Base-by-base conservation (phyloP, 2,329 filamentous ascomycete genomes). In the Thelonectria rubi region DNA sequence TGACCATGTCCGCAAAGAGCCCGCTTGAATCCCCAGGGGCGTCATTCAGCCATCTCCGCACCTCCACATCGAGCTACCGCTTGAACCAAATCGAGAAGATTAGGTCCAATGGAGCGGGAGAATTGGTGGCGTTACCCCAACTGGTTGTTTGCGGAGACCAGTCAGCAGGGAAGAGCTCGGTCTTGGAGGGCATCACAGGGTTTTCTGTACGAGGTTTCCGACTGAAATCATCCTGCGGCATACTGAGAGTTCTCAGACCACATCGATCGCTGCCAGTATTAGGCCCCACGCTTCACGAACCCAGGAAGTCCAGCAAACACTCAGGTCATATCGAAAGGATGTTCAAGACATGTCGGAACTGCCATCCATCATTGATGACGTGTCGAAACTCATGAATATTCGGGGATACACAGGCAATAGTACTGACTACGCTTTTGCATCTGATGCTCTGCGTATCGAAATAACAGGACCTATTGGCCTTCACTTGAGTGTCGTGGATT, bases 401-500 rank as follows among this genome's bases (percentile, higher is more conserved):
- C 46, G 46, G n/a, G 46, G 46, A n/a, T 49, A 4, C 40, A 18
- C 24, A 4, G 46, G 34, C 11, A 49, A n/a, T 17, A 6, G 18
- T 7, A 26, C 32, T 24, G 26, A 18, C 15, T 10, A 18, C 15
- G 26, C 24, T 4, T 49, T 49, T 34, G 24, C 46, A 32, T 34
- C 46, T 7, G 46, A 49, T 18, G 46, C 46, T 48, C 15, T 46
- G 30, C 32, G 39, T 18, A 26, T 56, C 20, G 40, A 45, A 17
- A 45, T 45, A 4, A n/a, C 5, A 20, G 40, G 40, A 18, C 40
- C 40, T 12, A 45, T 62, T 1, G 68, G 69, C 0, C 62, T 70
- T 4, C 76, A 80, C 24, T 72, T 84, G 2, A 82, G 80, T 1
- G 73, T 83, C 9, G 80, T 84, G 1, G 81, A 84, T 60, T 67